phyloP scores from a whole-genome alignment of 805 yeast genomes.

The Yamadazyma insecticola region DNA sequence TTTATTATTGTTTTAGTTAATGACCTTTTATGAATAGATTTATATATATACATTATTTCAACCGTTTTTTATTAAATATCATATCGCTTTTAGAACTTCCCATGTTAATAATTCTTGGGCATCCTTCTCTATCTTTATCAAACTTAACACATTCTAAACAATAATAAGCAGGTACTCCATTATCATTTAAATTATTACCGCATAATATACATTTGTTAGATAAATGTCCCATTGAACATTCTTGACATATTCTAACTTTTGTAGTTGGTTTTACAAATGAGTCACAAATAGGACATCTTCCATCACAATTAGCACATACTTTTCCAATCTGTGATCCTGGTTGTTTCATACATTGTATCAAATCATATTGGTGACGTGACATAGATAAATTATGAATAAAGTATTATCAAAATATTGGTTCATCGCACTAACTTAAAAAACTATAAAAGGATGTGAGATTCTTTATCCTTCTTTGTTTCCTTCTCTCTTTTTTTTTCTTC shows the following conservation, averaged over 20 bases:
- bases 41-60: no score
- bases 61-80: conserved; percentile 57
- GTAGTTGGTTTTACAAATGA: conserved; percentile 70
- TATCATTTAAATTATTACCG: conserved; percentile 54
- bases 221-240: conserved; percentile 71
- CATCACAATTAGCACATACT: conserved; percentile 84
- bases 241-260: conserved; percentile 73
- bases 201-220: conserved; percentile 75
- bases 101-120: conserved; percentile 78
- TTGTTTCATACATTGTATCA: conserved; percentile 77
- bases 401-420: no score
- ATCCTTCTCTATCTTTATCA: conserved; percentile 87
- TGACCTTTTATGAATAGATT: no score
- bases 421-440: no score
- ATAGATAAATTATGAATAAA: no score
- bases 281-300: conserved; percentile 87
- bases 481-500: no score
- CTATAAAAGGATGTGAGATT: no score
- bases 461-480: no score
- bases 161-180: conserved; percentile 55
- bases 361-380: conserved; percentile 89
- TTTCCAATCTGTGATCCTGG: conserved; percentile 72
- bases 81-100: conserved; percentile 73
- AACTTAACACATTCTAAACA: conserved; percentile 78
- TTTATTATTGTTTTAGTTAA: no score